Evolutionary conservation across 768 basidiomycete genomes (phyloP).

Genomic region (Termitomyces sp.): DNA sequence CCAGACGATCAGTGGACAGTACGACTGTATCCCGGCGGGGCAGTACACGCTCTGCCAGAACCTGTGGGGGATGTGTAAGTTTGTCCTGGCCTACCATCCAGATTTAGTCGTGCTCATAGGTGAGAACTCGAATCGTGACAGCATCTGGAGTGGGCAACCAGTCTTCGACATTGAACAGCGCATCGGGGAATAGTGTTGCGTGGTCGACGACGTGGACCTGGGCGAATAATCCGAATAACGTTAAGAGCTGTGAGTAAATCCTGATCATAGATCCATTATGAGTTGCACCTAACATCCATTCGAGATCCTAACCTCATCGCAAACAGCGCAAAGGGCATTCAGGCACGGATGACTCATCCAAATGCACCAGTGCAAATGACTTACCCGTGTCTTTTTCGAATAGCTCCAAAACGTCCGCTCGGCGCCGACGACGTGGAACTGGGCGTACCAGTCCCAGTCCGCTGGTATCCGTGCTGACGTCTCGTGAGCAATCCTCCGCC

Average conservation of each 20-base stretch:
- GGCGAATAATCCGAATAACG: constrained; percentile 45
- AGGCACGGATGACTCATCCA: constrained; percentile 29
- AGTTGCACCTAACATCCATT: no score
- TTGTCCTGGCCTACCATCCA: no score
- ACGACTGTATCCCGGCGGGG: constrained; percentile 42
- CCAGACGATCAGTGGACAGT: constrained; percentile 42
- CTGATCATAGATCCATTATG: no score
- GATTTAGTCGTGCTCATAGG: background rate
- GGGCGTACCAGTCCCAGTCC: constrained; percentile 43
- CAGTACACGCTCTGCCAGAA: constrained; percentile 53
- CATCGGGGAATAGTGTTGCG: constrained; percentile 36
- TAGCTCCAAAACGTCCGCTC: constrained; percentile 37
- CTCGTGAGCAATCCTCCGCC: constrained; percentile 27
- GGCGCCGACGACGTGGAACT: constrained; percentile 50
- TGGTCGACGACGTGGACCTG: constrained; percentile 55
- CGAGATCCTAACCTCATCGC: constrained; percentile 51
- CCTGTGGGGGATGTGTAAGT: constrained; percentile 46
- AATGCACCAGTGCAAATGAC: background rate
- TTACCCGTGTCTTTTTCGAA: background rate
- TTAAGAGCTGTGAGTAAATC: constrained; percentile 56
- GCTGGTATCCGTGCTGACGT: constrained; percentile 51
- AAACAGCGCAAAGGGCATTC: constrained; percentile 44
- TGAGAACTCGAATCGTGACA: background rate
- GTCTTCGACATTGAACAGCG: constrained; percentile 40
- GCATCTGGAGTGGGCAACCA: constrained; percentile 46